Conservation (phyloP, 176 grass and related monocot genomes). For the Elaeis guineensis region DNA sequence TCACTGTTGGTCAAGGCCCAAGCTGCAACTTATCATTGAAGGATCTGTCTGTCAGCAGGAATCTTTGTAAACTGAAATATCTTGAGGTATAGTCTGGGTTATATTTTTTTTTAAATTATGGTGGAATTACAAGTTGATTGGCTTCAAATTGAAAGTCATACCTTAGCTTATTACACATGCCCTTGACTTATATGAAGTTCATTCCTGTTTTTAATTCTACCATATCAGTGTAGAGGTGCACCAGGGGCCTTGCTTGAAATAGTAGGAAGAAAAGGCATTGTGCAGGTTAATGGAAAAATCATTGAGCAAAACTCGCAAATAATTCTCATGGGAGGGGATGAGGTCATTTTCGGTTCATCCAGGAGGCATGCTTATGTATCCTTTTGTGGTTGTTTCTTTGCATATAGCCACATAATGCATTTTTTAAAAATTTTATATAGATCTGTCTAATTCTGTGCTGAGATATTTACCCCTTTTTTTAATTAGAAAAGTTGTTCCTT, state of each 20-base stretch:
- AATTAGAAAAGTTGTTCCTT: constrained; percentile 23
- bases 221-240: constrained; percentile 26
- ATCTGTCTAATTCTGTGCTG: no score
- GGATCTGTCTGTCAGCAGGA: constrained; percentile 65
- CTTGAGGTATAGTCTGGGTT: constrained; percentile 44
- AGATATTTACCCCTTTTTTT: constrained; percentile 10
- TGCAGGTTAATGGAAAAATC: constrained; percentile 69
- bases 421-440: no score
- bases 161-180: no score
- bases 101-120: constrained; percentile 2
- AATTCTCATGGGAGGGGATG: constrained; percentile 80
- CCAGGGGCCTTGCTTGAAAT: constrained; percentile 60
- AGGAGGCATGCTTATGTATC: constrained; percentile 95
- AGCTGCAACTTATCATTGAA: constrained; percentile 74
- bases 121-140: no score
- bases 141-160: no score
- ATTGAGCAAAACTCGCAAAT: constrained; percentile 41
- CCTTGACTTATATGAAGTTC: no score
- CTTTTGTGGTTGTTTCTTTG: constrained; percentile 26
- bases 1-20: constrained; percentile 71
- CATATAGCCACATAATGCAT: no score
- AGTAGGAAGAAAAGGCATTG: constrained; percentile 67
- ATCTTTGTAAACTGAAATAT: constrained; percentile 70
- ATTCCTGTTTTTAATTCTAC: no score
- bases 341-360: constrained; percentile 68